Conservation (phyloP, 108 stramenopile species). For the Schizochytrium sp. region DNA sequence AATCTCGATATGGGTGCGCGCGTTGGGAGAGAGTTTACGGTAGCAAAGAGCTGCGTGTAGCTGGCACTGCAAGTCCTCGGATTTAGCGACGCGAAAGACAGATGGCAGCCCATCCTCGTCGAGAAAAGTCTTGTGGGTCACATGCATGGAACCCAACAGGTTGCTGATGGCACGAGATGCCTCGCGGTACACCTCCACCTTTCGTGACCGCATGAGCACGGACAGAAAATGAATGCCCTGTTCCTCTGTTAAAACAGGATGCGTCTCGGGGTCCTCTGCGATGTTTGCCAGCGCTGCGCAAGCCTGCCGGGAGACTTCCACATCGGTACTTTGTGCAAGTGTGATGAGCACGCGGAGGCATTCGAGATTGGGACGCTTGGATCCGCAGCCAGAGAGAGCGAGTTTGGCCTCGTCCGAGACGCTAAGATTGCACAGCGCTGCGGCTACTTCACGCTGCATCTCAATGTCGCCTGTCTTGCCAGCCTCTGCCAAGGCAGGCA, state of each 20-base stretch:
- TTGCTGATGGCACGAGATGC: slow-evolving; percentile 53
- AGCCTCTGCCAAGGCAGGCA: slow-evolving; percentile 27
- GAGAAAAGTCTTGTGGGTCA: slow-evolving; percentile 39
- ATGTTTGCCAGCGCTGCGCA: slow-evolving; percentile 63
- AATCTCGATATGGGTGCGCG: slow-evolving; percentile 33
- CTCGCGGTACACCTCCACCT: slow-evolving; percentile 57
- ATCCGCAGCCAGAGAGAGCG: slow-evolving; percentile 17
- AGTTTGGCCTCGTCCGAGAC: slow-evolving; percentile 44
- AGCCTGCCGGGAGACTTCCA: slow-evolving; percentile 61
- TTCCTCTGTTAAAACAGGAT: slow-evolving; percentile 34
- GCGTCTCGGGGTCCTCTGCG: slow-evolving; percentile 49
- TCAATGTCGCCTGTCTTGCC: slow-evolving; percentile 41
- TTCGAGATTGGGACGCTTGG: slow-evolving; percentile 25
- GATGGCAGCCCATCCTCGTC: slow-evolving; percentile 52
- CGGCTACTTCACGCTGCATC: slow-evolving; percentile 58
- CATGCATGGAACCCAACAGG: slow-evolving; percentile 36
- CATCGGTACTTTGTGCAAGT: slow-evolving; percentile 44
- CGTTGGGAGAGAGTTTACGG: slow-evolving; percentile 56
- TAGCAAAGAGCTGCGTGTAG: slow-evolving; percentile 46
- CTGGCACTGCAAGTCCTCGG: not conserved
- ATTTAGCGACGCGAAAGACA: slow-evolving; percentile 54
- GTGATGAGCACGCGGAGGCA: slow-evolving; percentile 32
- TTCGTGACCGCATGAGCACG: slow-evolving; percentile 43
- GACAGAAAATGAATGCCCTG: slow-evolving; percentile 51
- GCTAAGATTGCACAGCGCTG: slow-evolving; percentile 53